Percentiles rank a stretch among this genome's conserved stretches.
phyloP scores from a whole-genome alignment of 2,329 filamentous ascomycete species.

The Botrytis sinoallii region DNA sequence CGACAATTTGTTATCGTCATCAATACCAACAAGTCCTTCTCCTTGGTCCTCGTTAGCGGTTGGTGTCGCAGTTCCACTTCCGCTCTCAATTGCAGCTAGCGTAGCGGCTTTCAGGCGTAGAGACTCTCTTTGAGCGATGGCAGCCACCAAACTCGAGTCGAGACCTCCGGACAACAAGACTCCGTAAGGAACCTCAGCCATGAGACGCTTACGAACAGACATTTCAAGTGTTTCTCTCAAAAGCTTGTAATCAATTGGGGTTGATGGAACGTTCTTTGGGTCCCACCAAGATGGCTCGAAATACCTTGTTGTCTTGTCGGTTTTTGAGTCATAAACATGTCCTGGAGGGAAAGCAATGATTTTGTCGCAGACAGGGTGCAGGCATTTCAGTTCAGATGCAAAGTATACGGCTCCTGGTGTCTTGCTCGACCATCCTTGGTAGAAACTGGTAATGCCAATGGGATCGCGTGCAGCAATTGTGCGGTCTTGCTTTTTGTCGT shows the following conservation, averaged over 20 bases:
- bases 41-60: constrained; percentile 56
- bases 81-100: constrained; percentile 44
- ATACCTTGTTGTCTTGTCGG: constrained; percentile 79
- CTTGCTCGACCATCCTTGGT: constrained; percentile 85
- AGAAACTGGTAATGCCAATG: constrained; percentile 95
- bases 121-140: constrained; percentile 93
- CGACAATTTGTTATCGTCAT: constrained; percentile 84
- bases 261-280: constrained; percentile 70
- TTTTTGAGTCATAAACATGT: constrained; percentile 93
- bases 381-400: constrained; percentile 91
- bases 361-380: constrained; percentile 91
- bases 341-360: constrained; percentile 93
- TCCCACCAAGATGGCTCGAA: constrained; percentile 94
- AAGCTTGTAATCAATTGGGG: constrained; percentile 77
- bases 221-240: constrained; percentile 82
- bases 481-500: constrained; percentile 91
- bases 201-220: constrained; percentile 91
- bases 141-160: constrained; percentile 90
- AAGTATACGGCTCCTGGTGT: constrained; percentile 88
- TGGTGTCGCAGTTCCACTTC: constrained; percentile 42
- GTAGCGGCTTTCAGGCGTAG: constrained; percentile 68
- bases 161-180: constrained; percentile 92
- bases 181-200: constrained; percentile 98
- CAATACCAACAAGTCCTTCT: constrained; percentile 85
- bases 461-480: constrained; percentile 93